Base-by-base conservation (phyloP, 345 rosid genomes). In the Populus euphratica region DNA sequence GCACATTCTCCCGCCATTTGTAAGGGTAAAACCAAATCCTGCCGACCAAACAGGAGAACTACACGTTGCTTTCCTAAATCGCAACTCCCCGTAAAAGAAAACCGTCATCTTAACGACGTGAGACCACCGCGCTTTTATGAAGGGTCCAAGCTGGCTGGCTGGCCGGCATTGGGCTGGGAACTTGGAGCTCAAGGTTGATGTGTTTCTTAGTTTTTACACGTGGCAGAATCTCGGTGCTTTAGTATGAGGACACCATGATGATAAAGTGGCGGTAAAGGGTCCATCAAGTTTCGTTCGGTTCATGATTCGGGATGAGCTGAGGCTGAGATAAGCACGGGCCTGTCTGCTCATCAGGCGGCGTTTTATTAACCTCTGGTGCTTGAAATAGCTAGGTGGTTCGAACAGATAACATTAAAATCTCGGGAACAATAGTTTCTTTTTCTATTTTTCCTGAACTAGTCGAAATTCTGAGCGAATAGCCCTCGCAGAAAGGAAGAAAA, bases 1-100 rank as follows among this genome's bases (percentile, higher is more conserved):
- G 59, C 23, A 29, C 49, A 33, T 36, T n/a, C 12, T 35, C 75
- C 75, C 75, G 75, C 75, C 75, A 61, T 72, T 36, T 36, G 50
- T 56, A 1, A 7, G n/a, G 2, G 8, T 20, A 21, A 54, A 8
- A 54, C n/a, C 3, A 54, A 54, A 54, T 2, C 50, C 18, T 14
- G 50, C 50, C 17, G 50, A 14, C 50, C 50, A 47, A 4, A 14
- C 50, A 14, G 17, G 4, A 4, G 52, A 4, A 14, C 18, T 47
- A 7, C 10, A 52, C 23, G 0, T 20, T 52, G 23, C 59, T 52
- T 52, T 52, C 59, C 10, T 8, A 7, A 50, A 18, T 50, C 59
- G 18, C 43, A 39, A 39, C 43, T 39, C 43, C 43, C 43, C 43
- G 10, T 39, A 39, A 39, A 39, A 39, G 43, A 39, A 39, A 39